Percentiles rank a stretch among this genome's conserved stretches.
phyloP scores from a whole-genome alignment of 2,329 filamentous ascomycete genomes.

The Aureobasidium vineae region DNA sequence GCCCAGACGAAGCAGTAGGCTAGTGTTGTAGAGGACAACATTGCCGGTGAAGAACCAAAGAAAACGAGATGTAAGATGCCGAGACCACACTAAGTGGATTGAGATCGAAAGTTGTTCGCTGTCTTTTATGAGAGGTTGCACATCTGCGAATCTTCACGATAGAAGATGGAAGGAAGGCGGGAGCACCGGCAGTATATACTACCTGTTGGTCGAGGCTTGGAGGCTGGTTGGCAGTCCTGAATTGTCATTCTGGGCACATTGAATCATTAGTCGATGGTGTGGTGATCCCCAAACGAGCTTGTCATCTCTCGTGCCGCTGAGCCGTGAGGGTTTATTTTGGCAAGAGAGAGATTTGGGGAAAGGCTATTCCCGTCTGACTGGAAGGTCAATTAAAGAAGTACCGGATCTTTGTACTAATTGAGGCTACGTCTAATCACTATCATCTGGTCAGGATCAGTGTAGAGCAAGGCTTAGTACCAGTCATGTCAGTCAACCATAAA shows the following conservation, averaged over 20 bases:
- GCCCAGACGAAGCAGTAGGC: constrained; percentile 2
- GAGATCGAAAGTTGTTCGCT: background rate
- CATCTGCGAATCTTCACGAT: background rate
- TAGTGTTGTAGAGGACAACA: constrained; percentile 9
- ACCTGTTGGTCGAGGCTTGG: constrained; percentile 7
- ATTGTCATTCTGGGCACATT: background rate
- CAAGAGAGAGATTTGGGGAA: background rate
- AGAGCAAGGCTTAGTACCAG: constrained; percentile 11
- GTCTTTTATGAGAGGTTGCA: constrained; percentile 13
- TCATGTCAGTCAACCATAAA: background rate
- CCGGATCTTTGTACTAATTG: background rate
- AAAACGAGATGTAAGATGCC: constrained; percentile 13
- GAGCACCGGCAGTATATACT: constrained; percentile 19
- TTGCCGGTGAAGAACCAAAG: background rate
- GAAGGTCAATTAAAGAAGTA: background rate
- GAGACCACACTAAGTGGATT: constrained; percentile 8
- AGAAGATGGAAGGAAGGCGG: background rate
- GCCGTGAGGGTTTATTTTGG: constrained; percentile 3
- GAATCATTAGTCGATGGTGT: constrained; percentile 4
- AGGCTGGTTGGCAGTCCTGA: constrained; percentile 5
- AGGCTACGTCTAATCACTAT: background rate
- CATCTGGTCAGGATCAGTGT: background rate
- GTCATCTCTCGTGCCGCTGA: constrained; percentile 12
- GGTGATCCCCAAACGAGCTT: constrained; percentile 6
- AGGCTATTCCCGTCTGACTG: constrained; percentile 6